Base-by-base conservation (phyloP, 2,329 filamentous ascomycete species). In the Fusarium sublunatum region DNA sequence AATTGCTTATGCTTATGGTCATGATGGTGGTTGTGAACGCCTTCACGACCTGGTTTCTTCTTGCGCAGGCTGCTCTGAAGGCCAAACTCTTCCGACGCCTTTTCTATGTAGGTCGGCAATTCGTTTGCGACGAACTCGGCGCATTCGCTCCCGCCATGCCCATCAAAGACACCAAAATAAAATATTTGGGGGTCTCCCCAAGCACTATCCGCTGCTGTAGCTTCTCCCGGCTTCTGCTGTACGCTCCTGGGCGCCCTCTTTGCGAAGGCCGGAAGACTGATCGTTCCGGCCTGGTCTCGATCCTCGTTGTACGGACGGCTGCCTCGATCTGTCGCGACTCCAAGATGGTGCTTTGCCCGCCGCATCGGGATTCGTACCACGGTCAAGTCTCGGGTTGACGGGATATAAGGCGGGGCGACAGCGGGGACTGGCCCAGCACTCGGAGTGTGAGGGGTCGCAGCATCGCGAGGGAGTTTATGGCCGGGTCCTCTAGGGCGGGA, bases 101-200 rank as follows among this genome's bases (percentile, higher is more conserved):
- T 85, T 76, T 99, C 94, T 32, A 99, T 88, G 74, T 97, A 98
- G 9, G 86, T 86, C 74, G 97, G 95, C 58, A 99, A 79, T 72
- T 91, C 87, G 58, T 97, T 91, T 55, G 88, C 85, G 66, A 98
- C 77, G 69, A 97, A 98, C 15, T 90, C 88, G 58, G 92, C 93
- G 76, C 95, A 98, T 74, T 97, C 91, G 19, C 82, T 85, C 19
- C 95, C 95, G 9, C 95, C 95, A 78, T 99, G 95, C 3, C 95
- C 95, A 76, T 99, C 95, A 72, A 98, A 99, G 2, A 98, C 88
- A 2, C 87, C 93, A 82, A 97, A 99, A 76, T 98, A 99, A 77
- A 99, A 99, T 31, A 98, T 89, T 74, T 98, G 94, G 2, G 94
- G 94, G 73, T 98, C 94, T 3, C 94, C 94, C 62, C 87, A 91